Evolutionary conservation across 768 basidiomycete genomes (phyloP).

Genomic region (Zangia roseola): DNA sequence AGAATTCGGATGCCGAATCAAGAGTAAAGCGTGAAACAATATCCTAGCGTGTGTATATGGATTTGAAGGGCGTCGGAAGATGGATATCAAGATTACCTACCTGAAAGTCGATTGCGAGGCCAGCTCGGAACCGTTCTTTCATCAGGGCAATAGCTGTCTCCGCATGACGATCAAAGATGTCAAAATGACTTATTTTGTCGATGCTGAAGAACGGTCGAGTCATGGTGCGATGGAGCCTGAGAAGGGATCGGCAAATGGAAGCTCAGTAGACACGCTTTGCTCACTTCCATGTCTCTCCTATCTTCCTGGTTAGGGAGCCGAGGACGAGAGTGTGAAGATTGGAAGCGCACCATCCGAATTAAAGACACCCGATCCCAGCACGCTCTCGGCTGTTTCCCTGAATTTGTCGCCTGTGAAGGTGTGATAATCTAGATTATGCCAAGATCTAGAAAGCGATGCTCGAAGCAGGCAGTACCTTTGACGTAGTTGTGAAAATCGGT

Average conservation of each 20-base stretch:
- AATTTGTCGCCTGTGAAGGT: slow-evolving; percentile 33
- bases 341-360: slow-evolving; percentile 45
- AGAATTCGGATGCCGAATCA: slow-evolving; percentile 53
- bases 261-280: slow-evolving; percentile 4
- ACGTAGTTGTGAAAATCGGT: slow-evolving; percentile 43
- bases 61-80: neutral
- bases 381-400: slow-evolving; percentile 25
- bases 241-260: neutral
- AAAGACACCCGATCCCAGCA: slow-evolving; percentile 55
- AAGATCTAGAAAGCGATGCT: neutral
- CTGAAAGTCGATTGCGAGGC: slow-evolving; percentile 60
- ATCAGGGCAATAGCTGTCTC: slow-evolving; percentile 46
- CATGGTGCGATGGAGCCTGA: slow-evolving; percentile 62
- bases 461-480: slow-evolving; percentile 34
- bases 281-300: slow-evolving; percentile 74
- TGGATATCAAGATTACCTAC: slow-evolving; percentile 24
- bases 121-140: slow-evolving; percentile 42
- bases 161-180: slow-evolving; percentile 57
- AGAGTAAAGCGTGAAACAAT: slow-evolving; percentile 47
- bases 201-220: slow-evolving; percentile 69
- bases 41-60: slow-evolving; percentile 30
- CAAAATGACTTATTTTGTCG: slow-evolving; percentile 61
- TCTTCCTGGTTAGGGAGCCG: slow-evolving; percentile 1
- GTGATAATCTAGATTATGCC: neutral
- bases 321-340: neutral